Percentiles rank a stretch among this genome's conserved stretches.
Evolutionary conservation across 495 filamentous ascomycete species (phyloP).

Genomic region (Trypethelium eluteriae): DNA sequence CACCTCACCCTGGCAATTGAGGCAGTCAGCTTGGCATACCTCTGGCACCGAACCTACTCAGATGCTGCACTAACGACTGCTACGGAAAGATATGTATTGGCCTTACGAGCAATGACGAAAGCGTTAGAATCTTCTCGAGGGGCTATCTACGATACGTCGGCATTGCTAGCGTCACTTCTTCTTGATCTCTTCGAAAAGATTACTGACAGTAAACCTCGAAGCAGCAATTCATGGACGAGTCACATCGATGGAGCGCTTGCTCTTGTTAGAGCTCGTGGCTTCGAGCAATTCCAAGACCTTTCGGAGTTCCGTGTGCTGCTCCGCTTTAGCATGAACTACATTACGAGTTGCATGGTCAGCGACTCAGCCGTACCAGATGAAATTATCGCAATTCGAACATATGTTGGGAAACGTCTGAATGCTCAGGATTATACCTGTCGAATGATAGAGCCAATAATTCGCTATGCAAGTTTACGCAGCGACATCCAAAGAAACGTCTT

Average conservation of each 20-base stretch:
- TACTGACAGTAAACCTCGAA: neutral
- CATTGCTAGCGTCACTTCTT: slow-evolving; percentile 16
- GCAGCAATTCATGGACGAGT: neutral
- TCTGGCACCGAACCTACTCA: slow-evolving; percentile 19
- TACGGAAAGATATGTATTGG: slow-evolving; percentile 20
- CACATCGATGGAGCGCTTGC: slow-evolving; percentile 34
- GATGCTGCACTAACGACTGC: slow-evolving; percentile 13
- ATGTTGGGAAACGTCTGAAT: slow-evolving; percentile 22
- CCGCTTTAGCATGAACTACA: slow-evolving; percentile 26
- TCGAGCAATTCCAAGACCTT: slow-evolving; percentile 18
- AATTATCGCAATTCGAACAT: slow-evolving; percentile 22
- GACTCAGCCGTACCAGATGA: slow-evolving; percentile 21
- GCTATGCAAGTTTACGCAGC: neutral
- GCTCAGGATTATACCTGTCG: neutral
- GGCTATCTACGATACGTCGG: neutral
- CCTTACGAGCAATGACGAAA: slow-evolving; percentile 15
- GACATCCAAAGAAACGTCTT: neutral
- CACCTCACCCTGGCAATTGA: slow-evolving; percentile 22
- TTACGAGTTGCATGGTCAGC: slow-evolving; percentile 26
- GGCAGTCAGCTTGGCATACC: slow-evolving; percentile 22
- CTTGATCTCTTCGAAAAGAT: slow-evolving; percentile 23
- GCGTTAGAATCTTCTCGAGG: slow-evolving; percentile 9
- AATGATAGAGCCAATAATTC: neutral
- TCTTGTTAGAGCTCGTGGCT: slow-evolving; percentile 27
- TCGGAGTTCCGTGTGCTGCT: slow-evolving; percentile 19